Conservation (phyloP, 2,329 filamentous ascomycete species). For the Paradendryphiella salina region DNA sequence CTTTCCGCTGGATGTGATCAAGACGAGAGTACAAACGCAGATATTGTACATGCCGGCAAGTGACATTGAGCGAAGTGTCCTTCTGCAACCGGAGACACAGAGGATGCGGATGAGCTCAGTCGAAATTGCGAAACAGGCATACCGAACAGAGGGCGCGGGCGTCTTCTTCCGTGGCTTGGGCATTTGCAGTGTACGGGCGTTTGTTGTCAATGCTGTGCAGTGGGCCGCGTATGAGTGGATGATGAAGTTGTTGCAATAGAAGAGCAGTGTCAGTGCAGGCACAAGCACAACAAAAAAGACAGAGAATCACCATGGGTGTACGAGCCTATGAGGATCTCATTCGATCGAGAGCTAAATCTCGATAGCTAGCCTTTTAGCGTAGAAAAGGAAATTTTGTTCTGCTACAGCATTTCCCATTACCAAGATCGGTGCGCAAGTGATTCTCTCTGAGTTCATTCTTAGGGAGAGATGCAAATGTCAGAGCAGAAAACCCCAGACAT, state of each 20-base stretch:
- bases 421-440: constrained; percentile 17
- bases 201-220: constrained; percentile 89
- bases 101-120: constrained; percentile 57
- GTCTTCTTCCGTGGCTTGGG: constrained; percentile 83
- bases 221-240: constrained; percentile 93
- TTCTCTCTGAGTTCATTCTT: constrained; percentile 22
- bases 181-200: constrained; percentile 82
- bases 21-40: constrained; percentile 88
- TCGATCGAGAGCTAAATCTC: constrained; percentile 14
- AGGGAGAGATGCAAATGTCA: constrained; percentile 20
- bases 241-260: constrained; percentile 57
- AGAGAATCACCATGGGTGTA: not conserved
- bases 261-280: not conserved
- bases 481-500: constrained; percentile 22
- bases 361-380: constrained; percentile 39
- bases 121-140: constrained; percentile 67
- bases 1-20: constrained; percentile 89
- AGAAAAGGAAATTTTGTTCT: constrained; percentile 41
- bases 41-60: constrained; percentile 18
- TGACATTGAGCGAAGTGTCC: constrained; percentile 22
- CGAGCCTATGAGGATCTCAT: constrained; percentile 4
- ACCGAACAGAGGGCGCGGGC: constrained; percentile 68
- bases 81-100: constrained; percentile 25
- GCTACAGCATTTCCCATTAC: constrained; percentile 18
- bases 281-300: not conserved